phyloP scores from a whole-genome alignment of 176 grass and related monocot genomes.

The Microstegium vimineum region DNA sequence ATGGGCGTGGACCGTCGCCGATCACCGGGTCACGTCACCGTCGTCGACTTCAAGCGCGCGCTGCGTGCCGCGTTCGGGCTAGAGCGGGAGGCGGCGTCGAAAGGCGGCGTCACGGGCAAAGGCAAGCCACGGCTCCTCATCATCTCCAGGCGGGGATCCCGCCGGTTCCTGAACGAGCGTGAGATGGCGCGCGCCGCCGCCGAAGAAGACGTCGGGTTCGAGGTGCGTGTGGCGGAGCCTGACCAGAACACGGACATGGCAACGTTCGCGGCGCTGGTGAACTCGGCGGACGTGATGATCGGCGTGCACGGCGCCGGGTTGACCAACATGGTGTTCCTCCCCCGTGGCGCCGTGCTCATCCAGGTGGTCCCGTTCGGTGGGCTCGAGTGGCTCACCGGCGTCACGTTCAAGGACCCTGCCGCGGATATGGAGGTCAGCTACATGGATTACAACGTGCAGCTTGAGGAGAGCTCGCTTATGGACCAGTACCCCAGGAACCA shows the following conservation, averaged over 20 bases:
- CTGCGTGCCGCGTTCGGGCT: constrained; percentile 71
- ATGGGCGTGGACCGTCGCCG: constrained; percentile 53
- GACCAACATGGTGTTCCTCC: constrained; percentile 99
- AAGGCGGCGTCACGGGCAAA: constrained; percentile 25
- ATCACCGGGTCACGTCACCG: constrained; percentile 43
- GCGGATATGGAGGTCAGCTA: constrained; percentile 81
- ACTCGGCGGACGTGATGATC: constrained; percentile 67
- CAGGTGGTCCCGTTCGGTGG: constrained; percentile 80
- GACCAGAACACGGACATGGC: constrained; percentile 62
- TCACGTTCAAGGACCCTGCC: constrained; percentile 73
- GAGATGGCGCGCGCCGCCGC: constrained; percentile 38
- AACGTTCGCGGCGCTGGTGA: constrained; percentile 56
- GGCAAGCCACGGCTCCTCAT: constrained; percentile 54
- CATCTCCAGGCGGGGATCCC: constrained; percentile 51
- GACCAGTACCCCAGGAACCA: constrained; percentile 82
- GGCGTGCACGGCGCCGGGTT: constrained; percentile 80
- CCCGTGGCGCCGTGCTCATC: constrained; percentile 56
- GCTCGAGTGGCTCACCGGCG: constrained; percentile 71
- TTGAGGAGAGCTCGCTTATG: constrained; percentile 76
- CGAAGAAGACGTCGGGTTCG: constrained; percentile 42
- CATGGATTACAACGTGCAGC: constrained; percentile 77
- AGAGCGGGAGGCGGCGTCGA: constrained; percentile 47
- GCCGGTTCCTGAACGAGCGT: constrained; percentile 60
- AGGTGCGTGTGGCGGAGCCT: constrained; percentile 59
- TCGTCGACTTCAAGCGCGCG: constrained; percentile 64